Evolutionary conservation across 345 rosid genomes (phyloP).

Genomic region (Lepidium didymum): DNA sequence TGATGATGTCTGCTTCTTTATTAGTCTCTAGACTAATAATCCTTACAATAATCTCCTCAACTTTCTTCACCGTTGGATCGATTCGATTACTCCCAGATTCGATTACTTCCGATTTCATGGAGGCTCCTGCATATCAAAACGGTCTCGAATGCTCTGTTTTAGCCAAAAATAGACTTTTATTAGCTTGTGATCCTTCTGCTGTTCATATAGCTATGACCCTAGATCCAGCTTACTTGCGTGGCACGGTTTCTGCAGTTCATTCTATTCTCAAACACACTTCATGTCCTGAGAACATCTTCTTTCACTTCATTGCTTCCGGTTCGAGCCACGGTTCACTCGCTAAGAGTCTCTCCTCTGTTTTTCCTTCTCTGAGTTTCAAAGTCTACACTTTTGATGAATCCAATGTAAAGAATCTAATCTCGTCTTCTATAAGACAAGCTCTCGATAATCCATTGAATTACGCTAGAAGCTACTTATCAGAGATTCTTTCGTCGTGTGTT

Average conservation of each 20-base stretch:
- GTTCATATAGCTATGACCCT: conserved; percentile 79
- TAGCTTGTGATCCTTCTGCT: conserved; percentile 36
- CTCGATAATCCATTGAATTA: conserved; percentile 71
- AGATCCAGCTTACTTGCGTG: conserved; percentile 64
- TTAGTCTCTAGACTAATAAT: conserved; percentile 11
- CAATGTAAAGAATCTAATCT: conserved; percentile 40
- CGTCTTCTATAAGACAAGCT: conserved; percentile 58
- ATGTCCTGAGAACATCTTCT: conserved; percentile 68
- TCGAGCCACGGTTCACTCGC: conserved; percentile 9
- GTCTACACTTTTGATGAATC: conserved; percentile 45
- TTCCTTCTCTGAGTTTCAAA: conserved; percentile 50
- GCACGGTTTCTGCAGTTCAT: conserved; percentile 64
- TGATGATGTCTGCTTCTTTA: conserved; percentile 17
- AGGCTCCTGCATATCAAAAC: conserved; percentile 62
- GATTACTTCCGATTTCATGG: conserved; percentile 33
- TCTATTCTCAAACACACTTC: conserved; percentile 68
- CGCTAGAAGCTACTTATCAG: conserved; percentile 65
- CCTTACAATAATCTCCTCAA: conserved; percentile 7
- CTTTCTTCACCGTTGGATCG: conserved; percentile 23
- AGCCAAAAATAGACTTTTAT: not conserved
- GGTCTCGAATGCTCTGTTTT: conserved; percentile 34
- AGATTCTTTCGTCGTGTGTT: conserved; percentile 44
- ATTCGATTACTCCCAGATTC: conserved; percentile 30
- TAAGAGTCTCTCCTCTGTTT: conserved; percentile 32
- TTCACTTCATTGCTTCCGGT: conserved; percentile 55